Base-by-base conservation (phyloP, 2,329 filamentous ascomycete genomes). In the Delphinella strobiligena region DNA sequence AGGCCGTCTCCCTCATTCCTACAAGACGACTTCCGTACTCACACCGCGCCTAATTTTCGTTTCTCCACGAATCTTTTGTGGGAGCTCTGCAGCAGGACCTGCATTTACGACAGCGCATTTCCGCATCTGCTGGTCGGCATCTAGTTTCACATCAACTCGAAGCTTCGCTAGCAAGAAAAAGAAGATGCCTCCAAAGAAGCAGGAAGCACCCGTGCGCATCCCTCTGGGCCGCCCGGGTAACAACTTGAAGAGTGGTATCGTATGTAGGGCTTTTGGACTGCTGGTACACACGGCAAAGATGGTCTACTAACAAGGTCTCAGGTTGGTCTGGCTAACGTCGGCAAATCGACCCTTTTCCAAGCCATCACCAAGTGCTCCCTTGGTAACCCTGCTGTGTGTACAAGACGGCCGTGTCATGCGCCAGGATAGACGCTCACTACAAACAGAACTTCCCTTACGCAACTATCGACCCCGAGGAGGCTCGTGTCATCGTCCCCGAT, bases 301-400 rank as follows among this genome's bases (percentile, higher is more conserved):
- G 5, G 14, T 9, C 4, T 27, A 33, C 41, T 43, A 27, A 43
- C 37, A 12, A 16, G 22, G 31, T 18, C 7, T n/a, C 62, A 94
- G 87, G 87, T 98, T 66, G 91, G 91, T 68, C 80, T 98, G 58
- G 91, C 91, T 65, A 98, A 98, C 66, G 93, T 98, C 54, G 91
- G 91, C 66, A 98, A 98, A 72, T 98, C 91, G 51, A 98, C 93
- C 24, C 79, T 98, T 56, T 98, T 98, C 78, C 93, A 98, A 73
- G 87, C 91, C 61, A 95, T 98, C 67, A 98, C 91, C 61, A 96
- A 95, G 74, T 94, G 82, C 66, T 78, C 79, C 50, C 80, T 98
- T 57, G 91, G 93, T 68, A 98, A 96, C 71, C 93, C 93, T 55
- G 91, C 91, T 71, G 80, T 85, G 73, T 65, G 78, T 73, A 40